phyloP scores from a whole-genome alignment of 768 basidiomycete species.

The Russula brevipes region DNA sequence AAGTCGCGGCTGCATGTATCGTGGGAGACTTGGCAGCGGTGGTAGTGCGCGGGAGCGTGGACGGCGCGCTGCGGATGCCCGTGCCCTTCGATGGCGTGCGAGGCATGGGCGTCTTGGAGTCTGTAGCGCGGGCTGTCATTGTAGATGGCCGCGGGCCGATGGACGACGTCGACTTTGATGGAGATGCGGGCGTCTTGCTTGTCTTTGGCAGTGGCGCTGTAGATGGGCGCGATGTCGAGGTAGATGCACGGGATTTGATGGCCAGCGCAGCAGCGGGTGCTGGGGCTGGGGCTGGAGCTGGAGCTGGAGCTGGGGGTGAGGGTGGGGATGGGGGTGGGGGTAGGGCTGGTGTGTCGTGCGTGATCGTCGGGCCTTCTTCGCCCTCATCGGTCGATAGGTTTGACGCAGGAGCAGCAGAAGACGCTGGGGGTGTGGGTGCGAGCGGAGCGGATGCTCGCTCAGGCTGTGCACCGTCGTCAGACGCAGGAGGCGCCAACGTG shows the following conservation, averaged over 20 bases:
- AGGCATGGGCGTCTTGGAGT: constrained; percentile 23
- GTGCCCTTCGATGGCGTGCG: constrained; percentile 25
- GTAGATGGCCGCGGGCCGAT: constrained; percentile 18
- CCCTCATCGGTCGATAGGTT: not conserved
- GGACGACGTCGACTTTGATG: constrained; percentile 30
- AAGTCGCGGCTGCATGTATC: constrained; percentile 34
- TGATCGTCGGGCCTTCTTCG: not conserved
- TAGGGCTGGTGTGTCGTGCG: not conserved
- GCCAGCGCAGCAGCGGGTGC: constrained; percentile 10
- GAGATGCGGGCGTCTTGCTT: constrained; percentile 21
- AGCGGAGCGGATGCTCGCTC: not conserved
- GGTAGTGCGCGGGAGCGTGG: constrained; percentile 27
- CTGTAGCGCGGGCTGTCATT: constrained; percentile 13
- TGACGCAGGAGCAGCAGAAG: not conserved
- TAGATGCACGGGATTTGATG: constrained; percentile 19
- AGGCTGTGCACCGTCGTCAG: not conserved
- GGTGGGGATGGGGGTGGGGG: not conserved
- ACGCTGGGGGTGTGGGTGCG: not conserved
- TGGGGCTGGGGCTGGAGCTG: constrained; percentile 23
- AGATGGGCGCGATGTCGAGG: constrained; percentile 7
- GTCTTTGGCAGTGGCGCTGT: not conserved
- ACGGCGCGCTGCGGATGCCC: constrained; percentile 23
- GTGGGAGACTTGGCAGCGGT: constrained; percentile 29
- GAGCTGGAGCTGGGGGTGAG: constrained; percentile 2
- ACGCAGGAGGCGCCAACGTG: not conserved